These are phyloP conservation scores for Prunus kanzakura DNA, from an alignment of 306 rosid genomes.

Conservation along the genomic window DNA sequence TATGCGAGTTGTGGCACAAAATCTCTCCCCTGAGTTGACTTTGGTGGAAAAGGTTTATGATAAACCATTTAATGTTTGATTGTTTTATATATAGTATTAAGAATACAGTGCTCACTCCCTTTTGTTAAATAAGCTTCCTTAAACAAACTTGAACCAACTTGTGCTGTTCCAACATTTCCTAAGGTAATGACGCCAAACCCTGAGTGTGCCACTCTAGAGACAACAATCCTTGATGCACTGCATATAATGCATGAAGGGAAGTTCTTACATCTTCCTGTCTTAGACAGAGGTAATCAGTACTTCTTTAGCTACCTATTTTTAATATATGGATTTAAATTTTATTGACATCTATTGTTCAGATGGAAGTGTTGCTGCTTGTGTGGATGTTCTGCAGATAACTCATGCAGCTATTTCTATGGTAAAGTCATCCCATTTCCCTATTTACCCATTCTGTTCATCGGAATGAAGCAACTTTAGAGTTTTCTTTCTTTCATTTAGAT, in stretches of 20 bases:
- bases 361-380: constrained; percentile 68
- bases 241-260: constrained; percentile 94
- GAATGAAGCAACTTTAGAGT: neutral
- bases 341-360: constrained; percentile 48
- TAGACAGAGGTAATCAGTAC: constrained; percentile 70
- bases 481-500: neutral
- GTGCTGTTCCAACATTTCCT: constrained; percentile 8
- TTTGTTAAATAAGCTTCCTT: neutral
- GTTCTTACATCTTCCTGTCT: constrained; percentile 93
- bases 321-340: neutral
- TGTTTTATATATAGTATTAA: neutral
- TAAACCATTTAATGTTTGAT: neutral
- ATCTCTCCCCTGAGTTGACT: constrained; percentile 88
- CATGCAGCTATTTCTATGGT: constrained; percentile 94
- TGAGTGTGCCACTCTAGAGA: constrained; percentile 76
- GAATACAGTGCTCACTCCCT: neutral
- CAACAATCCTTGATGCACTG: constrained; percentile 85
- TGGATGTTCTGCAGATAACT: constrained; percentile 90
- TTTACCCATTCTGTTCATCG: neutral
- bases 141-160: neutral
- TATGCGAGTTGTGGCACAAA: constrained; percentile 88
- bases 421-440: constrained; percentile 19
- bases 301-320: constrained; percentile 10
- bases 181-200: constrained; percentile 98
- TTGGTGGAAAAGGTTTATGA: constrained; percentile 70